These are phyloP conservation scores for Scutellaria galericulata DNA, from an alignment of 257 asterid species.

Conservation along the genomic window DNA sequence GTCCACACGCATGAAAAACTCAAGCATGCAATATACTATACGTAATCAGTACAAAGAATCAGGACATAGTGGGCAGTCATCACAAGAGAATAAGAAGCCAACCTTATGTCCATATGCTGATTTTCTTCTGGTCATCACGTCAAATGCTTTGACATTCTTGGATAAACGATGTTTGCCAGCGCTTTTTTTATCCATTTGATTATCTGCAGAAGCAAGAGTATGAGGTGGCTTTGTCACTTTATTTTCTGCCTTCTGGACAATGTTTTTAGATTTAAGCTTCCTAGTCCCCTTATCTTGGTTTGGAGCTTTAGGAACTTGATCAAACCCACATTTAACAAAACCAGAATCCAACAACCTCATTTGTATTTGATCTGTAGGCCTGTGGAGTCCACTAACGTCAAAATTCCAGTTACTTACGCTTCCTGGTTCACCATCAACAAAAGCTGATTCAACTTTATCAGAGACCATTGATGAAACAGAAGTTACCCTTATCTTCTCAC, in stretches of 20 bases:
- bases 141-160: slow-evolving; percentile 29
- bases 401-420: slow-evolving; percentile 17
- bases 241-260: slow-evolving; percentile 28
- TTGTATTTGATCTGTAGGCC: slow-evolving; percentile 22
- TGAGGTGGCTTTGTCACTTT: slow-evolving; percentile 19
- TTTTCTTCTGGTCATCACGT: slow-evolving; percentile 41
- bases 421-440: slow-evolving; percentile 28
- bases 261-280: slow-evolving; percentile 26
- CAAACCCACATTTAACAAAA: slow-evolving; percentile 19
- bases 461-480: slow-evolving; percentile 25
- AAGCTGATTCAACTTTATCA: slow-evolving; percentile 21
- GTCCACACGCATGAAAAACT: slow-evolving; percentile 6
- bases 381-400: slow-evolving; percentile 28
- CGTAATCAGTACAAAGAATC: background rate
- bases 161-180: slow-evolving; percentile 29
- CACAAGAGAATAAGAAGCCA: too few relatives aligned
- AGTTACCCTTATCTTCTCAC: slow-evolving; percentile 22
- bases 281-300: slow-evolving; percentile 32
- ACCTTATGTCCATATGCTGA: slow-evolving; percentile 24
- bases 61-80: too few relatives aligned
- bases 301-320: slow-evolving; percentile 31
- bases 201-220: slow-evolving; percentile 27
- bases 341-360: slow-evolving; percentile 23
- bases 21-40: slow-evolving; percentile 15
- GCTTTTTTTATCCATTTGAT: slow-evolving; percentile 36